These are phyloP conservation scores for Ganoderma lingzhi DNA, from an alignment of 1,284 basidiomycete species.

Conservation along the genomic window DNA sequence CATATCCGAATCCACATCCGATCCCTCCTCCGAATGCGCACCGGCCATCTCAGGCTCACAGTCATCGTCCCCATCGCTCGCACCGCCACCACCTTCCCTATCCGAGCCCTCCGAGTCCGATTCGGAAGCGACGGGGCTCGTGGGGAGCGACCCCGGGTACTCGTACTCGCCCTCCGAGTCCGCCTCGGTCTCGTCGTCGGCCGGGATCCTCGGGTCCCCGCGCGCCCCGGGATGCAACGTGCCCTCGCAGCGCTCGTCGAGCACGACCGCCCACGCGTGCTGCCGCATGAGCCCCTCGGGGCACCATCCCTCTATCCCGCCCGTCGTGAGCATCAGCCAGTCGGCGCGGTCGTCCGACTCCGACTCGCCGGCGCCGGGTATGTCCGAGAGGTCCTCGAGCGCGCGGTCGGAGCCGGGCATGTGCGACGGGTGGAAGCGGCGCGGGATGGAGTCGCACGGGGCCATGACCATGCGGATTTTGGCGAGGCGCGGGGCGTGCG, in stretches of 20 bases:
- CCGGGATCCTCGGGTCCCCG: neutral
- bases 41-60: neutral
- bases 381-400: neutral
- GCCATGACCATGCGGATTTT: neutral
- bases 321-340: neutral
- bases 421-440: neutral
- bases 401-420: neutral
- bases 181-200: neutral
- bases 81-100: neutral
- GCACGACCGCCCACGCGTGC: neutral
- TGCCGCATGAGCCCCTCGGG: neutral
- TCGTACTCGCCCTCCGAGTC: neutral
- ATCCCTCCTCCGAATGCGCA: neutral
- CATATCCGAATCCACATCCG: conserved; percentile 1
- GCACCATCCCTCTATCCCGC: neutral
- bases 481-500: neutral
- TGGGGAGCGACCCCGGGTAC: neutral
- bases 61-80: neutral
- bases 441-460: neutral
- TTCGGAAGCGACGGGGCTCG: neutral
- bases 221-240: neutral
- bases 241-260: neutral
- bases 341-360: neutral
- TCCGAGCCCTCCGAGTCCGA: neutral
- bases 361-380: neutral